Base-by-base conservation (phyloP, 2,329 filamentous ascomycete genomes). In the Alternaria solani region DNA sequence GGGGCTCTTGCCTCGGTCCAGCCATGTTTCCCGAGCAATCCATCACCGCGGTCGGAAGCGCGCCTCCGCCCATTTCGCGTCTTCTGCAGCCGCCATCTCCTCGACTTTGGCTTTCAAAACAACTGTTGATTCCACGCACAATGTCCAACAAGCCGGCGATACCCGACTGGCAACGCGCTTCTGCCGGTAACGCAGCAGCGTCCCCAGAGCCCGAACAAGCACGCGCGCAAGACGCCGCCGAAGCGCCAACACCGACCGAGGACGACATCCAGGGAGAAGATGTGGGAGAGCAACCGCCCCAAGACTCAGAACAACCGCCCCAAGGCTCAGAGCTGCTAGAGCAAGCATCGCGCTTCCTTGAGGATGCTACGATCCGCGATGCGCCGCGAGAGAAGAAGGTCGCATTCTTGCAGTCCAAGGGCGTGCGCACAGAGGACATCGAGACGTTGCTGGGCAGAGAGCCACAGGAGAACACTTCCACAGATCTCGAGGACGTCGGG, bases 401-500 rank as follows among this genome's bases (percentile, higher is more conserved):
- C 20, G 85, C 86, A 7, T 97, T 97, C 68, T 81, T 97, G 1
- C 85, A 89, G 71, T 87, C 87, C 51, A 97, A 97, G 76, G 92
- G 92, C 4, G 81, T 97, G 7, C 81, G 80, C 4, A 81, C 85
- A 5, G 82, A 85, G 32, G 88, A 94, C 62, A 92, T 96, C 62
- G 82, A 91, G 66, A 81, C 82, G 51, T 81, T 96, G 7, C 79
- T 97, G 39, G 63, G 81, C 5, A 61, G 52, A 25, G 42, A 64
- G 16, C 42, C 25, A 32, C 52, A 62, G n/a, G 63, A 70, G 28
- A 55, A 67, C 25, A 51, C 48, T 9, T 41, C 58, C 6, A 28
- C 56, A 12, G 66, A 69, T 42, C 49, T 75, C 23, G 63, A 66
- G 41, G 61, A 69, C 48, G 67, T 59, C 32, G 71, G 65, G 20